Base-by-base conservation (phyloP, 768 basidiomycete genomes). In the Pholiota microspora region DNA sequence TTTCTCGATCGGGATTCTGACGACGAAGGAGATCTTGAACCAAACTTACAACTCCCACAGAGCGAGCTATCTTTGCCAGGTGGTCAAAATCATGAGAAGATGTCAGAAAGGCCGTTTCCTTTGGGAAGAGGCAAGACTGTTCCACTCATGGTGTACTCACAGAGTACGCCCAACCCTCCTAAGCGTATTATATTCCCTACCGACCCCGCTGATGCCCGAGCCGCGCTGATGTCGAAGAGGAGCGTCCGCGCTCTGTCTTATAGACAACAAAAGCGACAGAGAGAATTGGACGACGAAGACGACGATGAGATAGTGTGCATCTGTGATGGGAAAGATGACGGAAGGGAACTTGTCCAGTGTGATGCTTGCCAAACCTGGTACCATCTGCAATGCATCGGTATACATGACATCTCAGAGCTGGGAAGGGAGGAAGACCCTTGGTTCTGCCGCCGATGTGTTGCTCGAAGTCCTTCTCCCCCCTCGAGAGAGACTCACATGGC, bases 361-460 rank as follows among this genome's bases (percentile, higher is more conserved):
- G 90, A 93, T 61, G 76, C 77, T 3, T 94, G 91, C 67, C 75
- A 82, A 64, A 84, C 76, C 13, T 94, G 91, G 91, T 92, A 88
- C 64, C 91, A 94, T 69, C 76, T 91, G 28, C 71, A 81, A 40
- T 94, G 91, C 68, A 84, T 93, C 32, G 90, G 89, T 49, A 87
- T 93, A 60, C 71, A 70, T 49, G 77, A 75, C 60, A 77, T 82
- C 29, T 69, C 77, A 9, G 84, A 90, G 49, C 73, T 92, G 13
- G 91, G 89, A 6, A 79, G 70, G 46, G 88, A 89, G 63, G 88
- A 91, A 61, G 89, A 91, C 60, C 83, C 83, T 1, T 94, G 91
- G 90, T 93, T 79, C 67, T 88, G 89, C 68, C 67, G 73, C 49
- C 71, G 74, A 54, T 84, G 91, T 61, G 64, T 80, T 59, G 40